Base-by-base conservation (phyloP, 768 basidiomycete species). In the Kwoniella dendrophila region DNA sequence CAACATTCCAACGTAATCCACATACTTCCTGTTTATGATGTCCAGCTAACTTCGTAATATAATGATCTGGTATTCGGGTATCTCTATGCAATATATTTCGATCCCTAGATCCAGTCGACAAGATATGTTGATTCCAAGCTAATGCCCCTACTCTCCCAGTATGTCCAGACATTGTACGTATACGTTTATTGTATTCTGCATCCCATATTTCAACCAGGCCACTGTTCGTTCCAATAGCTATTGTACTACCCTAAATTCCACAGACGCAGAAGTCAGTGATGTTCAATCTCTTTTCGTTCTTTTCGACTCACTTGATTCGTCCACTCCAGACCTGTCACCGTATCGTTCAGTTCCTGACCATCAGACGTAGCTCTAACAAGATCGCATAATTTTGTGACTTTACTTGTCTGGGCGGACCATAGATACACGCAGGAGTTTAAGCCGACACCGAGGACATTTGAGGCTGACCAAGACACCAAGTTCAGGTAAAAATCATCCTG, bases 401-500 rank as follows among this genome's bases (percentile, higher is more conserved):
- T 86, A 22, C 92, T 92, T 59, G 93, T 96, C 54, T 92, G 88
- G 6, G 95, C 96, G 7, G 89, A 90, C 96, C 96, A 99, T 1
- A 97, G 86, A 75, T 99, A 99, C 12, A 99, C 95, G 64, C 91
- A 93, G 0, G 87, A 83, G 2, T 88, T 90, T 6, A 99, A 83
- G 2, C 94, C 95, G 7, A 98, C 96, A 2, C 90, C 94, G 0
- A 98, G 86, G 0, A 97, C 87, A 74, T 98, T 98, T 4, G 90
- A 94, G 55, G 87, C 89, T 2, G 90, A 91, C 96, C 96, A 98
- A 66, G 97, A 94, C 24, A 98, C 93, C 11, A 98, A 84, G 74
- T 98, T 98, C 65, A 99, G 88, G 74, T 99, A 98, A 79, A 97
- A 99, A 78, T 99, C 95, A 76, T 98, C 95, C 76, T 79, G 47